phyloP scores from a whole-genome alignment of 1,284 basidiomycete genomes.

The Wallemia hederae region DNA sequence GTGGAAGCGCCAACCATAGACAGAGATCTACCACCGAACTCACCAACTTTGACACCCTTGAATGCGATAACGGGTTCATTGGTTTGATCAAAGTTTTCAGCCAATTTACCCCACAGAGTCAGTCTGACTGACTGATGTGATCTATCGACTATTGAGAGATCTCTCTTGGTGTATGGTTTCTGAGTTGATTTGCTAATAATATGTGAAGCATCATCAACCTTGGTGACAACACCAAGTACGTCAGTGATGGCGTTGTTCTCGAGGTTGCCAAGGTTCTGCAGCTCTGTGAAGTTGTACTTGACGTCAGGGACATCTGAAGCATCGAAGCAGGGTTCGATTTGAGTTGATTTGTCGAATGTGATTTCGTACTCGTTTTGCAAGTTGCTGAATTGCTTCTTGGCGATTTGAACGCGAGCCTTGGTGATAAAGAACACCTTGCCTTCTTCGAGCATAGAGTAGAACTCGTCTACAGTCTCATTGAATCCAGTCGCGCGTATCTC shows the following conservation, averaged over 20 bases:
- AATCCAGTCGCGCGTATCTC: constrained; percentile 81
- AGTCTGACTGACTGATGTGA: constrained; percentile 50
- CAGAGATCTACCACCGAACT: constrained; percentile 65
- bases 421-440: constrained; percentile 80
- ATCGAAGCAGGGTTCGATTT: constrained; percentile 48
- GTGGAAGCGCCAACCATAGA: constrained; percentile 37
- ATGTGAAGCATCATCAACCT: constrained; percentile 34
- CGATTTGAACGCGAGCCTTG: constrained; percentile 68
- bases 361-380: constrained; percentile 85
- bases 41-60: constrained; percentile 81
- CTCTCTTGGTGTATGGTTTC: constrained; percentile 50
- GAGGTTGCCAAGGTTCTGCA: constrained; percentile 31
- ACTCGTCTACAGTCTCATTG: constrained; percentile 55
- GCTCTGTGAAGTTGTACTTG: constrained; percentile 51
- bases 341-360: constrained; percentile 49
- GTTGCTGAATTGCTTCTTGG: constrained; percentile 90
- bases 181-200: constrained; percentile 43
- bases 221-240: constrained; percentile 57
- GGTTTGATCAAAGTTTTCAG: constrained; percentile 41
- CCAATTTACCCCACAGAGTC: constrained; percentile 89
- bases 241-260: constrained; percentile 46
- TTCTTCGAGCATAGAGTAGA: constrained; percentile 61
- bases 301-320: constrained; percentile 40
- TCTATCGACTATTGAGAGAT: constrained; percentile 61
- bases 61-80: constrained; percentile 52